Evolutionary conservation across 2,329 filamentous ascomycete genomes (phyloP).

Genomic region (Beauveria varroae): DNA sequence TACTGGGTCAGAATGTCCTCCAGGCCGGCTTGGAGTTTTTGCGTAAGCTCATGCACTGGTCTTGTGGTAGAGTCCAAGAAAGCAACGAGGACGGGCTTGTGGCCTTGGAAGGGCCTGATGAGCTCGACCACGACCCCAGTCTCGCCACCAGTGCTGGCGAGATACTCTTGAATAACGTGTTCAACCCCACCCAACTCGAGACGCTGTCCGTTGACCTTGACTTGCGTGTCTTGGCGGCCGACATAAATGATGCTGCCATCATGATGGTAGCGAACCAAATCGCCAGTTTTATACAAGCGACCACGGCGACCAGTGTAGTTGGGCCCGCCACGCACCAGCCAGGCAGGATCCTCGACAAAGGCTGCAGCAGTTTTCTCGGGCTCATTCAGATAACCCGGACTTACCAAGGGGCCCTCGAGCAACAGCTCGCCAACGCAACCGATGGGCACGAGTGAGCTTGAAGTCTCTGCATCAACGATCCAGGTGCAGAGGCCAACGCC

Average conservation of each 20-base stretch:
- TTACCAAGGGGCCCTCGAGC: slow-evolving; percentile 20
- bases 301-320: slow-evolving; percentile 13
- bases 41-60: background rate
- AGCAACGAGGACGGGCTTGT: background rate
- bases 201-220: slow-evolving; percentile 46
- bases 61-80: background rate
- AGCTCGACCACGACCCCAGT: slow-evolving; percentile 1
- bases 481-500: slow-evolving; percentile 12
- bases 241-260: slow-evolving; percentile 30
- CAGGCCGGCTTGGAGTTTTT: slow-evolving; percentile 19
- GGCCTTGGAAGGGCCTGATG: background rate
- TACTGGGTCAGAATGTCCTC: slow-evolving; percentile 13
- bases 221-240: slow-evolving; percentile 44
- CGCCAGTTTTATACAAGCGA: slow-evolving; percentile 14
- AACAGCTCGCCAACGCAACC: slow-evolving; percentile 20
- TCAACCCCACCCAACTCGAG: slow-evolving; percentile 30
- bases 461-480: slow-evolving; percentile 17
- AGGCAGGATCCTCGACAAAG: slow-evolving; percentile 33
- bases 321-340: slow-evolving; percentile 16
- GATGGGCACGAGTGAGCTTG: slow-evolving; percentile 14
- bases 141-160: background rate
- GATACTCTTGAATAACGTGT: background rate
- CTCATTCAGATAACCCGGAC: slow-evolving; percentile 18
- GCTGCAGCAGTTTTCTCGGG: slow-evolving; percentile 17
- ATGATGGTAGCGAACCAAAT: slow-evolving; percentile 17